Evolutionary conservation across 495 filamentous ascomycete species (phyloP), one percentile per base, ranked within the genome.

Genomic region (Tuber magnatum): DNA sequence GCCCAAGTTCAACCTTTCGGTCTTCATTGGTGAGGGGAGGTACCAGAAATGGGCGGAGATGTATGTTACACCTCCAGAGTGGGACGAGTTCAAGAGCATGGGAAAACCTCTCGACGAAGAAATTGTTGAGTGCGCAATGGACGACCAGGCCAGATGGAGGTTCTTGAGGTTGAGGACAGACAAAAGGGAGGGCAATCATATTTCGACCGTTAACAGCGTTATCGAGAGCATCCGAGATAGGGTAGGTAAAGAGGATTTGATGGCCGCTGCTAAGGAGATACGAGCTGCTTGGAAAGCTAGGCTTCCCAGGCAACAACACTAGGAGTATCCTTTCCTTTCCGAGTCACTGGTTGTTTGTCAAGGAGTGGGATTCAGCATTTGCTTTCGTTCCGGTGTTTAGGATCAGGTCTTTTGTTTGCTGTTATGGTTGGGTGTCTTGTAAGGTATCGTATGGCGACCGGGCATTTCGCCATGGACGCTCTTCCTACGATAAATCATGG

Each of bases 141-240:
- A 97, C 80, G 84, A 85, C 32, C 82, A 91, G 74, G 86, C 86
- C 39, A 85, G 89, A 38, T 99, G 95, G 95, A 88, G 93, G 46
- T 93, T 92, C 83, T 90, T 94, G 79, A 88, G 93, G 68, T 91
- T 97, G 78, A 87, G 95, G 14, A 93, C 97, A 74, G 95, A 99
- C 81, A 99, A 99, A 83, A 85, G 86, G 18, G 92, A 97, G 76
- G 93, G 92, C 3, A 99, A 99, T 82, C 93, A 97, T 83, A 91
- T 92, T 56, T 88, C 85, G 40, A 93, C 91, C 0, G 93, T 96
- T 2, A 85, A 90, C 35, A 92, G 90, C 76, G 94, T 97, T 22
- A 86, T 96, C 71, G 89, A 94, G 77, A 94, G 91, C 83, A 96
- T 97, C 72, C 84, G 88, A 74, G 93, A 97, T 83, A 86, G 85